phyloP scores from a whole-genome alignment of 208 protist genomes.

The Trypanosomatidae sp. region DNA sequence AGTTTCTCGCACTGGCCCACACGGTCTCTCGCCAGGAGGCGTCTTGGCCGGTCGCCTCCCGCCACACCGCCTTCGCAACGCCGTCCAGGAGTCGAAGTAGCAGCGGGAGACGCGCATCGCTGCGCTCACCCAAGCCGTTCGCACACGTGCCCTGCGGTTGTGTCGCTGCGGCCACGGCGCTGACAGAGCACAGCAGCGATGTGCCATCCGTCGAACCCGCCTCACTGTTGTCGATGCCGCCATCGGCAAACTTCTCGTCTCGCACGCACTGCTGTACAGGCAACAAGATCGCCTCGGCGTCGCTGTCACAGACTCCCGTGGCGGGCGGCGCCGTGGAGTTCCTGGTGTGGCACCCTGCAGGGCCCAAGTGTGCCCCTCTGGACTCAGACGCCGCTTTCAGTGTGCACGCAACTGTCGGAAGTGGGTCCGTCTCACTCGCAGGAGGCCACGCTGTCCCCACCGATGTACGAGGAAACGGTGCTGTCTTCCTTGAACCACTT shows the following conservation, averaged over 20 bases:
- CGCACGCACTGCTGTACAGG: neutral
- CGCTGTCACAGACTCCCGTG: neutral
- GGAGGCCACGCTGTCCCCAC: neutral
- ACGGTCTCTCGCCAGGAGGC: neutral
- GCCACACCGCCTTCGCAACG: neutral
- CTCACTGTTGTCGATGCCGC: neutral
- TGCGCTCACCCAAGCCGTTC: slow-evolving; percentile 18
- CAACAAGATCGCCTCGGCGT: neutral
- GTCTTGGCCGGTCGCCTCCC: neutral
- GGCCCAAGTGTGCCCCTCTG: neutral
- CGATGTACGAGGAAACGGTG: slow-evolving; percentile 2
- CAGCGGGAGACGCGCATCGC: neutral
- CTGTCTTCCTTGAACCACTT: neutral
- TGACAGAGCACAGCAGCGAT: neutral
- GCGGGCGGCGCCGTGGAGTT: neutral
- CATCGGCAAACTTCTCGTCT: neutral
- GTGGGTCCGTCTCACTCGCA: neutral
- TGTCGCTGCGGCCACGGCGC: neutral
- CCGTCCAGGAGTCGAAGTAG: neutral
- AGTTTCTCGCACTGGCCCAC: slow-evolving; percentile 11
- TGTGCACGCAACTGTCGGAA: neutral
- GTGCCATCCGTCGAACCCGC: neutral
- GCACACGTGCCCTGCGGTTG: neutral
- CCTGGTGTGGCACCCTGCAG: neutral
- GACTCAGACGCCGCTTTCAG: neutral